Percentiles rank a stretch among this genome's conserved stretches.
Evolutionary conservation across 1,284 basidiomycete genomes (phyloP).

Genomic region (Trichosporon sp.): DNA sequence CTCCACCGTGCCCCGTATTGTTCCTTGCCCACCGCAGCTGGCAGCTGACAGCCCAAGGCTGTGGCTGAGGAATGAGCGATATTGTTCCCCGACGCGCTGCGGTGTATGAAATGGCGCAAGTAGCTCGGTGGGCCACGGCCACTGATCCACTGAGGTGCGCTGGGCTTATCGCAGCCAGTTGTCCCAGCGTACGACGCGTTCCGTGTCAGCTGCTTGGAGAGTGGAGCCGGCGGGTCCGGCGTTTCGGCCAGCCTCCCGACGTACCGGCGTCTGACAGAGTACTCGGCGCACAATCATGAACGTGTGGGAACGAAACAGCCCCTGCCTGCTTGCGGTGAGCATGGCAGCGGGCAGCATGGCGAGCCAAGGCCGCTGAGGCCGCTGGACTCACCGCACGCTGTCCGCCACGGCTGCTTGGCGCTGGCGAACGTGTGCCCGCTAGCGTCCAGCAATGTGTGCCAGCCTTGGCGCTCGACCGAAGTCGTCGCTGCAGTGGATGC

Average conservation of each 20-base stretch:
- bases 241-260: neutral
- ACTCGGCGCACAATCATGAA: neutral
- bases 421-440: too few species aligned
- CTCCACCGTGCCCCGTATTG: too few species aligned
- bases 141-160: neutral
- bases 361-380: neutral
- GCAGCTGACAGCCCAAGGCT: neutral
- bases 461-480: too few species aligned
- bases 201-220: neutral
- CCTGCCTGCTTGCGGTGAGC: neutral
- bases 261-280: too few species aligned
- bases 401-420: too few species aligned
- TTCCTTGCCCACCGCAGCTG: too few species aligned
- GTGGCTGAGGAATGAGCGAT: neutral
- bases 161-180: too few species aligned
- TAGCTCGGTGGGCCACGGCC: neutral
- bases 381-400: too few species aligned
- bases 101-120: neutral
- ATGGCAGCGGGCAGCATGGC: too few species aligned
- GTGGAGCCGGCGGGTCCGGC: neutral
- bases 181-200: neutral
- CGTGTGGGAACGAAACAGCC: neutral
- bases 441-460: too few species aligned
- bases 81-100: neutral
- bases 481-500: too few species aligned